Evolutionary conservation across 2,329 filamentous ascomycete species (phyloP), one percentile per base, ranked within the genome.

Genomic region (Pochonia chlamydosporia): DNA sequence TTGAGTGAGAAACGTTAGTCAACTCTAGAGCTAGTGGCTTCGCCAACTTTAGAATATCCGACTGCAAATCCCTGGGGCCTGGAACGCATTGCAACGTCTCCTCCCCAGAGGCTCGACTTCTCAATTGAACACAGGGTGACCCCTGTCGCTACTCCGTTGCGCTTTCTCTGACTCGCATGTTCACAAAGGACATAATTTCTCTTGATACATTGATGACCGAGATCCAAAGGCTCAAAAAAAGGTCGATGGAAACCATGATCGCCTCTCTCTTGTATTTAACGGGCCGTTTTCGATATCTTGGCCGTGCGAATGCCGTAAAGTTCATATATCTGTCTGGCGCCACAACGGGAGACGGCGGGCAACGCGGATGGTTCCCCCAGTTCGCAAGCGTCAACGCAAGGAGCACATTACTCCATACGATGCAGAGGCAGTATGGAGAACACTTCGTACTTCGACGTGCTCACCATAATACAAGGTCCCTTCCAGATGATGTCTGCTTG

Each of bases 31-130:
- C 20, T 10, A 24, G 35, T 39, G 20, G 18, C 35, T 39, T 39
- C 14, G 35, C 35, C 35, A 11, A 39, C 20, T 39, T 23, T 13
- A 14, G 20, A 43, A 41, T 25, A 33, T 47, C 30, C 21, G 20
- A 23, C 45, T 23, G 31, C 45, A 30, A 43, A 37, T n/a, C 23
- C 35, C 31, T 44, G 3, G n/a, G 37, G 16, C 33, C 30, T 37
- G 36, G 44, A 47, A 39, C 30, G 16, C 16, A 26, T 33, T 43
- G 30, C 39, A 42, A 46, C 28, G n/a, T 26, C 37, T 42, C 31
- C 16, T 13, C 37, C 20, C 16, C 7, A 42, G 13, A 39, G 13
- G 13, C 35, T 23, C 18, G 18, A 26, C 35, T 14, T 35, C 24
- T 40, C 6, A 25, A 25, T n/a, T 24, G 23, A 25, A 39, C 2